Evolutionary conservation across 768 basidiomycete species (phyloP).

Genomic region (Cystobasidium tubakii): DNA sequence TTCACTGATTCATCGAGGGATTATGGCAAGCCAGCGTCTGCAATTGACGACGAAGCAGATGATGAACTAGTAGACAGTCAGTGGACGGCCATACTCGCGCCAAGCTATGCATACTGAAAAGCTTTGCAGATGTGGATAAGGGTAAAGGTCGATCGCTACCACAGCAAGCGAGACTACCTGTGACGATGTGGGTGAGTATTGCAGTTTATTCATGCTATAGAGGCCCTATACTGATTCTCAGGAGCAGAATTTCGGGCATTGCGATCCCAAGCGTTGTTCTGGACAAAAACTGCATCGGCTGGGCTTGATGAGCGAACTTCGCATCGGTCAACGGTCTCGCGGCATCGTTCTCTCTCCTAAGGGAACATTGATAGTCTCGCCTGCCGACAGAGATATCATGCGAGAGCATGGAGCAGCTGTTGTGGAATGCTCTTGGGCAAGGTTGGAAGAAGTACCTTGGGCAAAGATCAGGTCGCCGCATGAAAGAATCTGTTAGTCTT

Average conservation of each 20-base stretch:
- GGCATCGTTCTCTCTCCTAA: conserved; percentile 95
- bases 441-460: conserved; percentile 90
- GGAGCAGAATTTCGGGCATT: conserved; percentile 90
- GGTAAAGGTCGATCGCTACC: conserved; percentile 8
- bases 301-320: conserved; percentile 74
- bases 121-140: conserved; percentile 5
- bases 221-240: conserved; percentile 7
- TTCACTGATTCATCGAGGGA: conserved; percentile 42
- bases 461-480: conserved; percentile 85
- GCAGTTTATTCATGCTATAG: background rate
- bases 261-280: conserved; percentile 77
- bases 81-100: conserved; percentile 43
- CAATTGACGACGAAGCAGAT: conserved; percentile 55
- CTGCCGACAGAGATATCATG: conserved; percentile 75
- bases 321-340: conserved; percentile 76
- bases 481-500: conserved; percentile 71
- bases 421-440: conserved; percentile 98
- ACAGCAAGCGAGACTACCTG: conserved; percentile 55
- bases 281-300: conserved; percentile 86
- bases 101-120: background rate
- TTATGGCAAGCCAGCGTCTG: conserved; percentile 59
- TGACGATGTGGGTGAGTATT: conserved; percentile 88
- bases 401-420: conserved; percentile 74
- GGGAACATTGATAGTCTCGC: conserved; percentile 69
- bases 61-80: conserved; percentile 51